phyloP scores from a whole-genome alignment of 345 rosid genomes.

The Odontarrhena argentea region DNA sequence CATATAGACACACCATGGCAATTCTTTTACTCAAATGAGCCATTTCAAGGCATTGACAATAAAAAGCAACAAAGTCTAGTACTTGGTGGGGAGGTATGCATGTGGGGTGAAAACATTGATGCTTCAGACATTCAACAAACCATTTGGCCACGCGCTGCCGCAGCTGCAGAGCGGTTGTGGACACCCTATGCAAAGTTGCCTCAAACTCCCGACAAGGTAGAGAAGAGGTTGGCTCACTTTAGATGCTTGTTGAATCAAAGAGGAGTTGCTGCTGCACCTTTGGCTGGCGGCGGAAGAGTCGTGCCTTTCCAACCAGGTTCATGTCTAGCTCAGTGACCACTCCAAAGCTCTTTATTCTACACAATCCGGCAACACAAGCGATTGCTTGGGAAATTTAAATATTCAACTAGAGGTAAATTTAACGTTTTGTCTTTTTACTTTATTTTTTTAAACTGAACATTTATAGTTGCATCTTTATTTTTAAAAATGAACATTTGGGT shows the following conservation, averaged over 20 bases:
- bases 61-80: slow-evolving; percentile 52
- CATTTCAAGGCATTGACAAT: slow-evolving; percentile 51
- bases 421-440: no score
- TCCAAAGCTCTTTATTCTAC: no score
- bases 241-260: slow-evolving; percentile 72
- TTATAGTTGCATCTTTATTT: no score
- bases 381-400: no score
- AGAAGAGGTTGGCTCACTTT: slow-evolving; percentile 59
- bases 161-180: slow-evolving; percentile 87
- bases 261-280: slow-evolving; percentile 71
- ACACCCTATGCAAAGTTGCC: slow-evolving; percentile 59
- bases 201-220: slow-evolving; percentile 45
- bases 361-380: no score
- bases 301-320: slow-evolving; percentile 66
- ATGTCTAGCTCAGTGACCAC: slow-evolving; percentile 51
- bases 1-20: slow-evolving; percentile 64
- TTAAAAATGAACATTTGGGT: no score
- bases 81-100: slow-evolving; percentile 80
- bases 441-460: no score
- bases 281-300: slow-evolving; percentile 51
- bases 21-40: slow-evolving; percentile 62
- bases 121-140: slow-evolving; percentile 73
- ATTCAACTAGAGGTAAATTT: no score
- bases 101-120: slow-evolving; percentile 74
- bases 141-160: slow-evolving; percentile 87